phyloP scores from a whole-genome alignment of 148 eudicot species.

The Drosera capensis region DNA sequence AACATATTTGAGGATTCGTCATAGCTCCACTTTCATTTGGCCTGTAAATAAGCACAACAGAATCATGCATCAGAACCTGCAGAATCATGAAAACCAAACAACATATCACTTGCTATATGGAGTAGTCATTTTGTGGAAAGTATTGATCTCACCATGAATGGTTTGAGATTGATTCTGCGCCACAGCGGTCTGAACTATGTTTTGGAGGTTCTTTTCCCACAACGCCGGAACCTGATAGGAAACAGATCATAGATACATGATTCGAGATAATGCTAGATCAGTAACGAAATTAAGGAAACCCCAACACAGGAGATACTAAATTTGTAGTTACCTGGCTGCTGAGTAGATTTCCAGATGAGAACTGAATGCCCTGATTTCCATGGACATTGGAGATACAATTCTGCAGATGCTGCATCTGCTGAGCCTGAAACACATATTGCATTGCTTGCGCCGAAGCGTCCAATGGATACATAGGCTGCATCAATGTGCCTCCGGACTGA shows the following conservation, averaged over 20 bases:
- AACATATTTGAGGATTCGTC: constrained; percentile 4
- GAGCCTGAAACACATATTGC: too few relatives aligned
- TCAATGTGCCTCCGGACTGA: too few relatives aligned
- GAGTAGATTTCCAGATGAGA: too few relatives aligned
- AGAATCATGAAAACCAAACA: not conserved
- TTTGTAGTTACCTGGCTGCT: too few relatives aligned
- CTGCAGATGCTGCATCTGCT: too few relatives aligned
- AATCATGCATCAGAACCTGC: too few relatives aligned
- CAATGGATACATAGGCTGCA: too few relatives aligned
- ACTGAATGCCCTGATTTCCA: too few relatives aligned
- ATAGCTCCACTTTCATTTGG: constrained; percentile 59
- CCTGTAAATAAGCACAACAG: constrained; percentile 6
- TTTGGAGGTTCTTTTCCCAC: constrained; percentile 77
- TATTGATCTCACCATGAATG: constrained; percentile 27
- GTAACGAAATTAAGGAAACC: not conserved
- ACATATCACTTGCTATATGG: not conserved
- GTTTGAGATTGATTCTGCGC: constrained; percentile 41
- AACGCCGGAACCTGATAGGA: constrained; percentile 35
- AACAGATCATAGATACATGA: not conserved
- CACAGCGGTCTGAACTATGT: constrained; percentile 55
- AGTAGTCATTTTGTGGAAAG: too few relatives aligned
- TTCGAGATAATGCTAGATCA: constrained; percentile 1
- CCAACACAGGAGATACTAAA: too few relatives aligned
- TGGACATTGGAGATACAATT: too few relatives aligned
- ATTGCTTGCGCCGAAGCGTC: too few relatives aligned